A percentile compares a stretch with the other conserved stretches of the same genome.
These are phyloP conservation scores for Erodium moschatum DNA, from an alignment of 441 rosid genomes.

Conservation along the genomic window DNA sequence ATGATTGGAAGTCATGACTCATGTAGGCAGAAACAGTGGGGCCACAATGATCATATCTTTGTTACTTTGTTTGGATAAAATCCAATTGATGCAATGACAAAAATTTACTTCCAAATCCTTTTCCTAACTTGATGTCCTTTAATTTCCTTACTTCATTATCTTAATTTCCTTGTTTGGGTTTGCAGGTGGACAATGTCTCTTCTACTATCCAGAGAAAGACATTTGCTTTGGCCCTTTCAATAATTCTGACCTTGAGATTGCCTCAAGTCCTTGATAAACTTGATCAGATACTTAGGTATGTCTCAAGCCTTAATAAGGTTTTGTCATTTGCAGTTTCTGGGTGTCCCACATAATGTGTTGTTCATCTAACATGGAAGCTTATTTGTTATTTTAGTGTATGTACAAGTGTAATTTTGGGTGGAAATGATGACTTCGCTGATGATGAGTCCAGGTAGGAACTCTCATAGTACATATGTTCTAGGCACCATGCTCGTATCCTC, in stretches of 20 bases:
- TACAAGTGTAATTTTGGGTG: slow-evolving; percentile 78
- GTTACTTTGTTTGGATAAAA: background rate
- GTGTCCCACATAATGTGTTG: slow-evolving; percentile 10
- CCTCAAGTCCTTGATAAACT: slow-evolving; percentile 92
- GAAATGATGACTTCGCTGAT: slow-evolving; percentile 54
- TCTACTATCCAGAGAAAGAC: slow-evolving; percentile 54
- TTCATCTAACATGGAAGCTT: background rate
- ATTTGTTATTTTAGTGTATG: slow-evolving; percentile 46
- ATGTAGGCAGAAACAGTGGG: background rate
- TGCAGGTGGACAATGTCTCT: slow-evolving; percentile 73
- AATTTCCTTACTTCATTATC: background rate
- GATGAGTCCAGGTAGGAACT: slow-evolving; percentile 70
- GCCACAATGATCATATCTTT: background rate
- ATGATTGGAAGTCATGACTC: background rate
- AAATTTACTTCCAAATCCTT: background rate
- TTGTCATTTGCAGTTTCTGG: background rate
- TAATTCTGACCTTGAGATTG: slow-evolving; percentile 73
- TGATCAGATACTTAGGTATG: slow-evolving; percentile 82
- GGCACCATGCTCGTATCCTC: background rate
- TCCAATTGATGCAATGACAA: background rate
- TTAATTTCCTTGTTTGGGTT: background rate
- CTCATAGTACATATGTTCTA: slow-evolving; percentile 1
- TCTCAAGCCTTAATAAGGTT: slow-evolving; percentile 13
- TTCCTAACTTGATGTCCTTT: background rate
- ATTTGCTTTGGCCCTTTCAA: slow-evolving; percentile 77